A percentile compares a stretch with the other conserved stretches of the same genome.
Evolutionary conservation across 257 asterid genomes (phyloP).

Genomic region (Solanum arcanum): DNA sequence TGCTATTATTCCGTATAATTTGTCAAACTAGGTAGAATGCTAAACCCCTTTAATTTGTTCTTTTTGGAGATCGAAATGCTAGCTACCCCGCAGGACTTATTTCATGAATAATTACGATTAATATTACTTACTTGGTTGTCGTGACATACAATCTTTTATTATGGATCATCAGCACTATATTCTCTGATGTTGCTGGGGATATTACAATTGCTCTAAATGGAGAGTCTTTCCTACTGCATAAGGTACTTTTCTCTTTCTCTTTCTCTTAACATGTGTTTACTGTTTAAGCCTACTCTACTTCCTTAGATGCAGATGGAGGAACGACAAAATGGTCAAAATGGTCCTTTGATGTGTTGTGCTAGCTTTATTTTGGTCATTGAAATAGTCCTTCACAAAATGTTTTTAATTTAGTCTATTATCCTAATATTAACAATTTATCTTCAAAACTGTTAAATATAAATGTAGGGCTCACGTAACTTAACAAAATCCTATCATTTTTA

Average conservation of each 20-base stretch:
- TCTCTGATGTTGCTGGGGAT: conserved; percentile 63
- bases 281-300: neutral
- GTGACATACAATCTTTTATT: too few species aligned
- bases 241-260: conserved; percentile 20
- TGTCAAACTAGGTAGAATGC: too few species aligned
- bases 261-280: neutral
- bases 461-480: too few species aligned
- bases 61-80: neutral
- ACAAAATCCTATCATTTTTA: too few species aligned
- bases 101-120: neutral
- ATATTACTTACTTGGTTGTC: neutral
- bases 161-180: conserved; percentile 24
- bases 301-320: neutral
- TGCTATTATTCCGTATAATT: too few species aligned
- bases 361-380: too few species aligned
- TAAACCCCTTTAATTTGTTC: neutral
- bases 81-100: neutral
- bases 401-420: too few species aligned
- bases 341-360: too few species aligned
- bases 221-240: conserved; percentile 46
- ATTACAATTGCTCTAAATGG: conserved; percentile 39
- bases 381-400: too few species aligned
- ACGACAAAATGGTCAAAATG: too few species aligned
- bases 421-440: too few species aligned
- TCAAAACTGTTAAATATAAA: too few species aligned